Percentiles rank a stretch among this genome's conserved stretches.
Evolutionary conservation across 2,329 filamentous ascomycete genomes (phyloP).

Genomic region (Fusarium hainanense): DNA sequence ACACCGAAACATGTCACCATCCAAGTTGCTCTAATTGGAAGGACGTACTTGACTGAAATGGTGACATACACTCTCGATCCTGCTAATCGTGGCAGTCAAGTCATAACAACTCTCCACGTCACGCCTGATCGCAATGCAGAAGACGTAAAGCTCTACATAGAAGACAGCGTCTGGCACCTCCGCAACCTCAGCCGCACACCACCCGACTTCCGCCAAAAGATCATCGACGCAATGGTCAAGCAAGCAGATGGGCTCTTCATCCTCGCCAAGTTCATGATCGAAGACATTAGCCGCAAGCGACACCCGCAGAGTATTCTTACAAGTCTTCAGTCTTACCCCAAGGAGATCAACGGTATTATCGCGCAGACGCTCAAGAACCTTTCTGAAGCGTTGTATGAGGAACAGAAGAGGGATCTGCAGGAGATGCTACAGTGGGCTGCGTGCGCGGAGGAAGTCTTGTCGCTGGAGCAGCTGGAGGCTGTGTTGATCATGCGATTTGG

Average conservation of each 20-base stretch:
- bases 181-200: conserved; percentile 51
- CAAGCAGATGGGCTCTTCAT: conserved; percentile 62
- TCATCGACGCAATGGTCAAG: conserved; percentile 54
- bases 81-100: conserved; percentile 42
- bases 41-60: conserved; percentile 55
- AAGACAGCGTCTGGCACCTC: conserved; percentile 54
- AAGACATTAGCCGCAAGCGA: conserved; percentile 58
- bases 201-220: conserved; percentile 50
- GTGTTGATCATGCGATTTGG: conserved; percentile 57
- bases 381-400: conserved; percentile 52
- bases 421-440: conserved; percentile 60
- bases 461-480: conserved; percentile 57
- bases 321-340: conserved; percentile 58
- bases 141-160: conserved; percentile 58
- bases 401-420: conserved; percentile 57
- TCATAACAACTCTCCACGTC: conserved; percentile 55
- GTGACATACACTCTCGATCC: conserved; percentile 52
- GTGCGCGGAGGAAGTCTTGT: conserved; percentile 57
- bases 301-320: conserved; percentile 59
- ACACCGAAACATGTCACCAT: conserved; percentile 41
- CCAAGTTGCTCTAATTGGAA: conserved; percentile 56
- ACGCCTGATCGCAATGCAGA: conserved; percentile 55
- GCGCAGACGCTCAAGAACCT: conserved; percentile 56
- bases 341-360: conserved; percentile 57
- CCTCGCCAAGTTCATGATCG: conserved; percentile 62